Evolutionary conservation across 768 basidiomycete species (phyloP), one percentile per base, ranked within the genome.

Genomic region (Omphalotus guepiniiformis): DNA sequence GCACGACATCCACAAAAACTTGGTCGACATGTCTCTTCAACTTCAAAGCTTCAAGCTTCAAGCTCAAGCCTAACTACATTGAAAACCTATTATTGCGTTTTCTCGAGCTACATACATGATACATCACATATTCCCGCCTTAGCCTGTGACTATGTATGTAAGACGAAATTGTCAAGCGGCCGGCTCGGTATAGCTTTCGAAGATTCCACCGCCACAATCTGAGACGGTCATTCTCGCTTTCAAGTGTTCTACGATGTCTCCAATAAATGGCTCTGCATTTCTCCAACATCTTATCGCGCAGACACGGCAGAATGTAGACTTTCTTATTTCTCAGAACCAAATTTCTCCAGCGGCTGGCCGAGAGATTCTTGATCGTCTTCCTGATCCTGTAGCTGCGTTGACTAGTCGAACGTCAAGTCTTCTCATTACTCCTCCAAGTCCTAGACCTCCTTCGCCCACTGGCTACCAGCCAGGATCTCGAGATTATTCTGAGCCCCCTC

Each of bases 231-330:
- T n/a, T n/a, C n/a, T n/a, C n/a, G n/a, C n/a, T n/a, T n/a, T n/a
- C n/a, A n/a, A n/a, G n/a, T n/a, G n/a, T n/a, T n/a, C n/a, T 32
- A 32, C 30, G 9, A 39, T 47, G 37, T 21, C 16, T 4, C 19
- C 23, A 9, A 21, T 47, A 7, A 38, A 47, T 16, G 23, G 34
- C 5, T 23, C 23, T 11, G 80, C 78, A 25, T 68, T 85, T 29
- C 69, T 87, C 2, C 70, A 75, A 1, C 85, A 83, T 55, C 63
- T 85, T 48, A 60, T 82, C 44, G 69, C 71, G 42, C 81, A 81
- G 53, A 68, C 83, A 39, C 71, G 79, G 54, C 64, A 70, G 39
- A 76, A 83, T 48, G 67, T 85, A 21, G 64, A 76, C 18, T 83
- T 85, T 54, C 66, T 85, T 12, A 71, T 74, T 6, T 64, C 71